Conservation (phyloP, 306 rosid genomes). For the Inga leiocalycina region DNA sequence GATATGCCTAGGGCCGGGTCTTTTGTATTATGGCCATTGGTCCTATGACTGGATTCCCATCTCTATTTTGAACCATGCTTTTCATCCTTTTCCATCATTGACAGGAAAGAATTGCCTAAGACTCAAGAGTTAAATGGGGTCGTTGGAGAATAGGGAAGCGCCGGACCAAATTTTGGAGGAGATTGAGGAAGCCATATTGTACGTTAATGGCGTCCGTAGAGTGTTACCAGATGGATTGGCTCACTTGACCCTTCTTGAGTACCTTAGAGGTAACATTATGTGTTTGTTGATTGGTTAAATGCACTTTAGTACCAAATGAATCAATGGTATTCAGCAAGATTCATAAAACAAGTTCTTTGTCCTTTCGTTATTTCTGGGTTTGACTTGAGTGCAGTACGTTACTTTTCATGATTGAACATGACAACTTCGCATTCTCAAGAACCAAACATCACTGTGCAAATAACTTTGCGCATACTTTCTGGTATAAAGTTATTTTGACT, state of each 20-base stretch:
- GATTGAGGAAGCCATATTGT: slow-evolving; percentile 55
- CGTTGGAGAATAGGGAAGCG: slow-evolving; percentile 55
- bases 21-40: background rate
- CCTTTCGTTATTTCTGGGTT: background rate
- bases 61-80: background rate
- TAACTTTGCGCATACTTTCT: background rate
- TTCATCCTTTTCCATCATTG: background rate
- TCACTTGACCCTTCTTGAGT: slow-evolving; percentile 87
- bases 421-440: background rate
- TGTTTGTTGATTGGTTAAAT: background rate
- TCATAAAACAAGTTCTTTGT: background rate
- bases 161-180: slow-evolving; percentile 38
- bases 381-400: background rate
- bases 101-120: background rate
- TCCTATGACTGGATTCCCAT: background rate
- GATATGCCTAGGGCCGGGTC: background rate
- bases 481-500: background rate
- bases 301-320: background rate
- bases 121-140: slow-evolving; percentile 57
- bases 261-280: slow-evolving; percentile 72
- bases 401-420: slow-evolving; percentile 2
- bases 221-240: slow-evolving; percentile 79
- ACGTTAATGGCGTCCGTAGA: slow-evolving; percentile 75
- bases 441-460: background rate
- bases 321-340: background rate